phyloP scores from a whole-genome alignment of 2,329 filamentous ascomycete species.

The Lasiodiplodia sp. region DNA sequence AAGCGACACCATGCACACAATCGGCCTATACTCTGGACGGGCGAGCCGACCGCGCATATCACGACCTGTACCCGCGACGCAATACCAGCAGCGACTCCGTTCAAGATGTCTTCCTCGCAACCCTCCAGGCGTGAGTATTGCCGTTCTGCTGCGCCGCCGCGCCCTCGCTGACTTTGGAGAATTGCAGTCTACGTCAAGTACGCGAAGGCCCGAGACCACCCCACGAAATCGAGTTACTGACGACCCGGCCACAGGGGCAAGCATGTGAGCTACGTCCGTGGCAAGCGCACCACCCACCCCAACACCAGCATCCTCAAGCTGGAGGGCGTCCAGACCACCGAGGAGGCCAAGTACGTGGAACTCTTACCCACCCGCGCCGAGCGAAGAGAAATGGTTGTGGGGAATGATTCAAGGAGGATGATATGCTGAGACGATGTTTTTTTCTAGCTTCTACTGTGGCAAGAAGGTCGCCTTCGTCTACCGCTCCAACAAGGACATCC shows the following conservation, averaged over 20 bases:
- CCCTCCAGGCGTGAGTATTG: conserved; percentile 23
- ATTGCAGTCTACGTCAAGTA: conserved; percentile 29
- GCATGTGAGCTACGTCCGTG: conserved; percentile 97
- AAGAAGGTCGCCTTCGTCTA: conserved; percentile 99
- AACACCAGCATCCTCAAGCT: conserved; percentile 96
- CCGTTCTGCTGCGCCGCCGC: neutral
- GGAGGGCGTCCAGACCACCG: conserved; percentile 92
- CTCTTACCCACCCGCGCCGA: neutral
- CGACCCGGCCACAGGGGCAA: conserved; percentile 73
- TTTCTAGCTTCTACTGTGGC: conserved; percentile 86
- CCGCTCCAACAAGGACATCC: conserved; percentile 91
- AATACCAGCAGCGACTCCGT: conserved; percentile 21
- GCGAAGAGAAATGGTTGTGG: neutral
- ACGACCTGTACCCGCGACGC: conserved; percentile 20
- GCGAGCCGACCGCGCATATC: conserved; percentile 11
- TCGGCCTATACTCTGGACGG: neutral
- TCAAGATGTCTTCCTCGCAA: conserved; percentile 27
- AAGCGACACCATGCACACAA: conserved; percentile 18
- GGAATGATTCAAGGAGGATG: conserved; percentile 25
- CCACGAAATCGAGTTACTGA: conserved; percentile 8
- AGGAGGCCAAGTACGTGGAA: conserved; percentile 76
- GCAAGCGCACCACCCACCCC: conserved; percentile 89
- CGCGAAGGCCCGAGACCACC: conserved; percentile 2
- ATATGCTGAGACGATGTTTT: neutral
- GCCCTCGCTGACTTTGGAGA: conserved; percentile 1